A percentile compares a stretch with the other conserved stretches of the same genome.
phyloP scores from a whole-genome alignment of 2,329 filamentous ascomycete species.

The Ophiostoma tasmaniense region DNA sequence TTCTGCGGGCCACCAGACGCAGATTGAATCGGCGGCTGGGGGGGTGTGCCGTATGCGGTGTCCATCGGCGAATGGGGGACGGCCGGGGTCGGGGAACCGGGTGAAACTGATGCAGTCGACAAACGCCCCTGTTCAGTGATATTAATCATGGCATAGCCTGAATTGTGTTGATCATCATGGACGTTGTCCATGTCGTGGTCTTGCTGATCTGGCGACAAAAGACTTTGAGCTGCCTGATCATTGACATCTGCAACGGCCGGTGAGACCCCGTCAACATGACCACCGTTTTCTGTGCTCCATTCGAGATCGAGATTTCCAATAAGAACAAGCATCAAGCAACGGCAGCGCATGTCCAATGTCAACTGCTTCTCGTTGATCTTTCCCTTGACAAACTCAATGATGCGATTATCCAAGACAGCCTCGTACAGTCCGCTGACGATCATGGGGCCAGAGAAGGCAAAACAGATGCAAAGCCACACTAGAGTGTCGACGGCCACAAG shows the following conservation, averaged over 20 bases:
- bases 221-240: background rate
- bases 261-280: constrained; percentile 10
- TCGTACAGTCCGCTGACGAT: constrained; percentile 27
- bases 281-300: constrained; percentile 18
- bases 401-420: constrained; percentile 24
- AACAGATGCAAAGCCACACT: constrained; percentile 25
- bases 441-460: constrained; percentile 27
- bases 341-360: constrained; percentile 23
- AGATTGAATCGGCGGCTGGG: background rate
- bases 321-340: constrained; percentile 25
- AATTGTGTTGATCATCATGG: background rate
- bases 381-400: constrained; percentile 17
- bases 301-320: constrained; percentile 26
- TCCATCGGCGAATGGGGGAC: background rate
- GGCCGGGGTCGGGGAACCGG: background rate
- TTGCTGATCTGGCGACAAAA: background rate
- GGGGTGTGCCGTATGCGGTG: background rate
- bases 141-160: background rate
- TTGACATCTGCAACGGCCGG: background rate
- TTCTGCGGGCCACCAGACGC: background rate
- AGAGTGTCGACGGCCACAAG: constrained; percentile 24
- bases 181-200: background rate
- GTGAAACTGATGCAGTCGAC: background rate
- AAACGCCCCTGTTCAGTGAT: background rate
- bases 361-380: constrained; percentile 11